A percentile compares a stretch with the other conserved stretches of the same genome.
Conservation (phyloP, 2,329 filamentous ascomycete species). For the Aspergillus viridinutans region DNA sequence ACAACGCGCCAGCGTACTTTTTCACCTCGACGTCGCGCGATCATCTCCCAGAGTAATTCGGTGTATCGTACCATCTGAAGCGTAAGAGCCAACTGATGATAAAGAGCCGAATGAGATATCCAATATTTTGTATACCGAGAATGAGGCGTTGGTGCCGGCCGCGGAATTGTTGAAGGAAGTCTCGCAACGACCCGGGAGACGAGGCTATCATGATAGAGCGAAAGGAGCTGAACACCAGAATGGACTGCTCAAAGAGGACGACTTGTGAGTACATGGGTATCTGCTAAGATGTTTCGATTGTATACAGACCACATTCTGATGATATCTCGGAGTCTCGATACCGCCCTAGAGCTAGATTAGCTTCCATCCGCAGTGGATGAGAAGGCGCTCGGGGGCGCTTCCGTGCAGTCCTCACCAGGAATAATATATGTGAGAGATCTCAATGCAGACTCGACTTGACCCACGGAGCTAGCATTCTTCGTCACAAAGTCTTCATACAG, state of each 20-base stretch:
- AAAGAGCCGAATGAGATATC: slow-evolving; percentile 61
- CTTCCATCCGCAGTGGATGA: neutral
- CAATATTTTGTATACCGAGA: slow-evolving; percentile 63
- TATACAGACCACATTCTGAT: slow-evolving; percentile 68
- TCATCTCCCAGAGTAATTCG: slow-evolving; percentile 96
- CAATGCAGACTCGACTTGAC: slow-evolving; percentile 89
- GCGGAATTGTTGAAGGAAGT: slow-evolving; percentile 50
- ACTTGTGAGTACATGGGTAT: neutral
- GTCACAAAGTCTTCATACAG: slow-evolving; percentile 72
- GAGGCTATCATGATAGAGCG: slow-evolving; percentile 86
- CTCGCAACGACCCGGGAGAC: slow-evolving; percentile 62
- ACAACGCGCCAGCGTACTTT: slow-evolving; percentile 80
- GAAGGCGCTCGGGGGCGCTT: neutral
- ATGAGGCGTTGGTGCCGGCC: slow-evolving; percentile 53
- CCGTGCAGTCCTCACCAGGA: slow-evolving; percentile 52
- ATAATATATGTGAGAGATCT: slow-evolving; percentile 94
- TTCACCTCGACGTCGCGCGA: slow-evolving; percentile 78
- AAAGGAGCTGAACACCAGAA: slow-evolving; percentile 82
- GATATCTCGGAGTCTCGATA: slow-evolving; percentile 80
- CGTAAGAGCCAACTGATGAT: slow-evolving; percentile 74
- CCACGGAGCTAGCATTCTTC: slow-evolving; percentile 88
- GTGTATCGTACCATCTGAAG: slow-evolving; percentile 92
- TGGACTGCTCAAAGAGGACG: slow-evolving; percentile 53
- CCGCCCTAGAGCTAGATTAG: slow-evolving; percentile 29
- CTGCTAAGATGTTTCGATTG: neutral